These are phyloP conservation scores for Zygnema cylindricum DNA, from an alignment of 139 green algal species.

Conservation along the genomic window DNA sequence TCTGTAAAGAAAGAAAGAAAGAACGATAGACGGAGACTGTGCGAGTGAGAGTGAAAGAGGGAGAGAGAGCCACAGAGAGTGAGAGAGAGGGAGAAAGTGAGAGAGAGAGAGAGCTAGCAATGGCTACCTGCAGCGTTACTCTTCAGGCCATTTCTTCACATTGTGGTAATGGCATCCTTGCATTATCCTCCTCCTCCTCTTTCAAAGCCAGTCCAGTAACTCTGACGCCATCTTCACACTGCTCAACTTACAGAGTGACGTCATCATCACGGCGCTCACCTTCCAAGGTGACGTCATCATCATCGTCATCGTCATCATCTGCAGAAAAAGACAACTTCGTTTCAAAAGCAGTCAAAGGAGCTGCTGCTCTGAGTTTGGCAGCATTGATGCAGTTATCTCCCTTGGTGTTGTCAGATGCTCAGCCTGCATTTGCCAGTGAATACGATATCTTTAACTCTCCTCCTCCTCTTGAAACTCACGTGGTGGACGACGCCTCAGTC, in stretches of 20 bases:
- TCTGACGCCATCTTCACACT: no score
- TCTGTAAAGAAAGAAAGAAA: not conserved
- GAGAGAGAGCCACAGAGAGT: not conserved
- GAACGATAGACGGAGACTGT: not conserved
- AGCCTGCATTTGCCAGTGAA: conserved; percentile 55
- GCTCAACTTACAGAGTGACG: no score
- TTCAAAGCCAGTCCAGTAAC: no score
- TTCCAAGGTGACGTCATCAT: no score
- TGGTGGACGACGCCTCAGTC: conserved; percentile 62
- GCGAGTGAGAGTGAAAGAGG: no score
- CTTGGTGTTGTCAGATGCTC: not conserved
- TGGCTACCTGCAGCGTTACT: no score
- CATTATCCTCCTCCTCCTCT: no score
- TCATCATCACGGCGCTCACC: no score
- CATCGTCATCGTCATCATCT: no score
- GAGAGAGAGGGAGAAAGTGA: not conserved
- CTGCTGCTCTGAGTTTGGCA: conserved; percentile 2
- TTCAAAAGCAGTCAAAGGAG: not conserved
- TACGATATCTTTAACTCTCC: conserved; percentile 49
- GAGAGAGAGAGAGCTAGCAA: not conserved
- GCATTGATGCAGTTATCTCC: conserved; percentile 30
- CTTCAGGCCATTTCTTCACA: no score
- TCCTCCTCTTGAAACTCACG: conserved; percentile 45
- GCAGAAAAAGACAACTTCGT: no score
- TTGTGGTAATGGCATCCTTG: no score